phyloP scores from a whole-genome alignment of 306 rosid species.

The Inga leiocalycina region DNA sequence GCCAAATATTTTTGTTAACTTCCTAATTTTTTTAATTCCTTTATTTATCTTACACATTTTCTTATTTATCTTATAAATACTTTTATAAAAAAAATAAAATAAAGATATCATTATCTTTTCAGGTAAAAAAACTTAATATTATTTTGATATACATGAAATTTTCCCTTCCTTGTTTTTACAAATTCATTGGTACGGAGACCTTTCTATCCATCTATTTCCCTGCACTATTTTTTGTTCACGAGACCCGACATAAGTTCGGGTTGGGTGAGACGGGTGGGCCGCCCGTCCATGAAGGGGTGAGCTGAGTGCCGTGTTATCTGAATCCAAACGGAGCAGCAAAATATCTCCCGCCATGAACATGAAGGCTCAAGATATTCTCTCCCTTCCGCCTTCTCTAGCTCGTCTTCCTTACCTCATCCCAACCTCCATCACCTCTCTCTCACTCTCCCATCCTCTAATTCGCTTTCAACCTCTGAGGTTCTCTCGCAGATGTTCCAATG shows the following conservation, averaged over 20 bases:
- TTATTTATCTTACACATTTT: too few relatives aligned
- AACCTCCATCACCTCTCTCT: not conserved
- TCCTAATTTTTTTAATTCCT: too few relatives aligned
- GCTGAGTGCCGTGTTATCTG: not conserved
- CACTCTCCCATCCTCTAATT: conserved; percentile 31
- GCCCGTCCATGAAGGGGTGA: not conserved
- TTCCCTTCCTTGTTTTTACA: too few relatives aligned
- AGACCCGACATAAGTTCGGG: not conserved
- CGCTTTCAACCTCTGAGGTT: conserved; percentile 38
- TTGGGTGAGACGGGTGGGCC: not conserved
- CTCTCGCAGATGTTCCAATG: conserved; percentile 18
- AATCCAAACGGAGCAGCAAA: conserved; percentile 16
- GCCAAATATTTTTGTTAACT: too few relatives aligned
- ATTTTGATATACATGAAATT: too few relatives aligned
- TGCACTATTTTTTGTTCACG: not conserved
- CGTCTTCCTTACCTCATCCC: conserved; percentile 25
- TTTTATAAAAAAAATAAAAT: too few relatives aligned
- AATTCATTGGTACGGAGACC: too few relatives aligned
- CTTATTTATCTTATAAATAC: too few relatives aligned
- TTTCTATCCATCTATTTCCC: too few relatives aligned
- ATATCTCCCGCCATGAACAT: conserved; percentile 92
- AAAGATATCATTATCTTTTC: too few relatives aligned
- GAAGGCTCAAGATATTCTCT: conserved; percentile 43
- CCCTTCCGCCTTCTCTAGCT: conserved; percentile 31
- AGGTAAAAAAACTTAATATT: too few relatives aligned